Conservation (phyloP, 371 early-diverging fungal genomes). For the Conidiobolus incongruus region DNA sequence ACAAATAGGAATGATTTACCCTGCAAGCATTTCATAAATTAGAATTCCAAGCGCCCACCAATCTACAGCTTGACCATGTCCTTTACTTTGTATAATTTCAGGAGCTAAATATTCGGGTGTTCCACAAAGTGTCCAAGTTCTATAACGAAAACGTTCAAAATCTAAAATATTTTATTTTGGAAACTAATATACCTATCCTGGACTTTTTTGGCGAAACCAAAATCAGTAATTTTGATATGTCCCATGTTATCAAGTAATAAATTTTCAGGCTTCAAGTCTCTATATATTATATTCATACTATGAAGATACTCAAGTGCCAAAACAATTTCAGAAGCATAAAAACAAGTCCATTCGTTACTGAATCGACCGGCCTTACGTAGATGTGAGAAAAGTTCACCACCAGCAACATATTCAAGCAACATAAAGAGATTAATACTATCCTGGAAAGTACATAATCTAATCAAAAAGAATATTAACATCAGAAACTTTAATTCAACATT, state of each 20-base stretch:
- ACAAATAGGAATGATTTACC: conserved; percentile 17
- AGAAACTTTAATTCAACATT: conserved; percentile 1
- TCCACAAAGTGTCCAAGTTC: conserved; percentile 89
- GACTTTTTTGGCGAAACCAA: conserved; percentile 93
- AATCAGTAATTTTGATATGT: conserved; percentile 96
- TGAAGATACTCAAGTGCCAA: conserved; percentile 84
- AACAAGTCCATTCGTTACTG: conserved; percentile 65
- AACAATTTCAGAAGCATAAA: conserved; percentile 57
- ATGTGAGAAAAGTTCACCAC: conserved; percentile 92
- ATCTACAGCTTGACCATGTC: conserved; percentile 92
- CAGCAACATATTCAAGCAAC: conserved; percentile 91
- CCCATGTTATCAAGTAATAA: conserved; percentile 74
- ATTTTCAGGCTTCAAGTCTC: conserved; percentile 92
- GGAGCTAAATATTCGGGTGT: no score
- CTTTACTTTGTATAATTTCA: conserved; percentile 93
- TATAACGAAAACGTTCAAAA: conserved; percentile 6
- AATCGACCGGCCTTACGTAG: conserved; percentile 76
- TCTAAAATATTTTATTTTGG: neutral
- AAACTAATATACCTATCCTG: conserved; percentile 22
- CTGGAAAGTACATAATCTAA: conserved; percentile 48
- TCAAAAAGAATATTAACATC: neutral
- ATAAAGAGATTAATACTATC: conserved; percentile 74
- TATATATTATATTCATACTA: conserved; percentile 74
- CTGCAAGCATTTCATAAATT: conserved; percentile 88
- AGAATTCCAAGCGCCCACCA: conserved; percentile 97